These are phyloP conservation scores for Kondoa subrosea DNA, from an alignment of 768 basidiomycete species.

Conservation along the genomic window DNA sequence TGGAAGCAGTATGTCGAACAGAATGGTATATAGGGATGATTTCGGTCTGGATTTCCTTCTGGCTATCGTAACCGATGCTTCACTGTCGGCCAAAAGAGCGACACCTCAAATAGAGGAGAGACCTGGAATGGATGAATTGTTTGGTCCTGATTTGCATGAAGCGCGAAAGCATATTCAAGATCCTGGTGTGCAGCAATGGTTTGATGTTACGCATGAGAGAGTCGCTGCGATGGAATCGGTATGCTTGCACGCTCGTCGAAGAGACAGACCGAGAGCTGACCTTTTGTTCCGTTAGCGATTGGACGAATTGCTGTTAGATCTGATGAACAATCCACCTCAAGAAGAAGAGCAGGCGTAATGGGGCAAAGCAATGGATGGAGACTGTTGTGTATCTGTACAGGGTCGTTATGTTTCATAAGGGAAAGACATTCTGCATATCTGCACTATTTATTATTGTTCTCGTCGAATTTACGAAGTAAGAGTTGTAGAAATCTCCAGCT, in stretches of 20 bases:
- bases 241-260: background rate
- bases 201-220: background rate
- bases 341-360: background rate
- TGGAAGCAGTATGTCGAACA: conserved; percentile 8
- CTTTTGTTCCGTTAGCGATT: background rate
- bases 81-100: no score
- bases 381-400: no score
- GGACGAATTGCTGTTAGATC: background rate
- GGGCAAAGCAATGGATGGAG: no score
- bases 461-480: no score
- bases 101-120: background rate
- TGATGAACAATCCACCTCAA: background rate
- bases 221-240: background rate
- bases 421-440: no score
- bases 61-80: conserved; percentile 15
- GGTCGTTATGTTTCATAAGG: no score
- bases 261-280: background rate
- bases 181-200: conserved; percentile 10
- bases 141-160: conserved; percentile 7
- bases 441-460: no score
- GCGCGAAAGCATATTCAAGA: conserved; percentile 9
- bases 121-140: conserved; percentile 15
- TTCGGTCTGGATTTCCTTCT: conserved; percentile 22
- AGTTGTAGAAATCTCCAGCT: no score
- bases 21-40: conserved; percentile 19